A percentile compares a stretch with the other conserved stretches of the same genome.
Evolutionary conservation across 441 rosid species (phyloP).

Genomic region (Hypseocharis bilobata): DNA sequence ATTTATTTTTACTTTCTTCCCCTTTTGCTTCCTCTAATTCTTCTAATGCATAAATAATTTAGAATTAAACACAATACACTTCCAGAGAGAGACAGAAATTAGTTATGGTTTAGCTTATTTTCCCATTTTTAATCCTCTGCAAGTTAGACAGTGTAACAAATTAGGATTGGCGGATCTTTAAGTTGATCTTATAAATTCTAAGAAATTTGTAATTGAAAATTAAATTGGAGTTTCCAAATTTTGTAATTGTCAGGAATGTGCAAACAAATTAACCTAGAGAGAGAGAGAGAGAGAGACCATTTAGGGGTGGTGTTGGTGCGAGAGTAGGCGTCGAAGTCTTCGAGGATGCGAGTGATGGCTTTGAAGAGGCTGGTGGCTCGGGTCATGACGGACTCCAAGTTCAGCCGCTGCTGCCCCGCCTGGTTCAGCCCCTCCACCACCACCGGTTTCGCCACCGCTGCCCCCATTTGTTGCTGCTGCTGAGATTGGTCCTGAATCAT

Average conservation of each 20-base stretch:
- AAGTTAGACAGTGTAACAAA: too few species aligned
- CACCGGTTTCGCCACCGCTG: slow-evolving; percentile 8
- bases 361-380: slow-evolving; percentile 71
- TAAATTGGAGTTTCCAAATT: not conserved
- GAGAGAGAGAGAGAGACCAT: slow-evolving; percentile 36
- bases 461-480: slow-evolving; percentile 31
- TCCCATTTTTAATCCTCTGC: too few species aligned
- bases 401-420: slow-evolving; percentile 56
- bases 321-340: slow-evolving; percentile 63
- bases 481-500: slow-evolving; percentile 39
- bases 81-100: too few species aligned
- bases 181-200: too few species aligned
- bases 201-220: not conserved
- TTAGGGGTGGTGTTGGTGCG: slow-evolving; percentile 76
- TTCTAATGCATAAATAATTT: not conserved
- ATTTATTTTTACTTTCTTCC: not conserved
- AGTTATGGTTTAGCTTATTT: too few species aligned
- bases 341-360: slow-evolving; percentile 77
- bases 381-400: slow-evolving; percentile 64
- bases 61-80: too few species aligned
- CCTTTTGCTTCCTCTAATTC: not conserved
- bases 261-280: not conserved
- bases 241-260: not conserved
- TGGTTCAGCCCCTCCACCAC: slow-evolving; percentile 56
- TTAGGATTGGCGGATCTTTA: too few species aligned